phyloP scores from a whole-genome alignment of 768 basidiomycete species.

The Clavulina sp. region DNA sequence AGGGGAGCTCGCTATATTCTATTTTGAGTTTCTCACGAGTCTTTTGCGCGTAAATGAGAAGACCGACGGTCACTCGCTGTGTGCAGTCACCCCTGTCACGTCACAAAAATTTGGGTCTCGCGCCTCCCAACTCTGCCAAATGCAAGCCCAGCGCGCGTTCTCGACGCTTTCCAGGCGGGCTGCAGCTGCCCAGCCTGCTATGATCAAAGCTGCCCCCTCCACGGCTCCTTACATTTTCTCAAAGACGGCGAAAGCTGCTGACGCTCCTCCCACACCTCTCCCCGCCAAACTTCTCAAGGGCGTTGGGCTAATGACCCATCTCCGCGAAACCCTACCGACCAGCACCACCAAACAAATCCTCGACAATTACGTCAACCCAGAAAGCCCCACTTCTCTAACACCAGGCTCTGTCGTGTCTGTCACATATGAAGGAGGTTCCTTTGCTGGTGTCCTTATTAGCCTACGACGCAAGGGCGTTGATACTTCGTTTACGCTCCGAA shows the following conservation, averaged over 20 bases:
- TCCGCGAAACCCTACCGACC: constrained; percentile 44
- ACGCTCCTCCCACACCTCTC: constrained; percentile 20
- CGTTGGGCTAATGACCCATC: constrained; percentile 62
- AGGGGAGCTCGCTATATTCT: too few species aligned
- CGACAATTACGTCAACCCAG: constrained; percentile 48
- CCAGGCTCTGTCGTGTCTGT: constrained; percentile 82
- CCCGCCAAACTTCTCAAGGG: constrained; percentile 32
- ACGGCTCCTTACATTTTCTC: constrained; percentile 84
- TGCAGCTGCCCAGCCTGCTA: too few species aligned
- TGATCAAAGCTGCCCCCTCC: too few species aligned
- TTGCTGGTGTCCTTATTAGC: constrained; percentile 78
- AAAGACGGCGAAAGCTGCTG: constrained; percentile 38
- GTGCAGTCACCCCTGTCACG: too few species aligned
- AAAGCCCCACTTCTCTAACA: constrained; percentile 45
- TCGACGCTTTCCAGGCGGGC: too few species aligned
- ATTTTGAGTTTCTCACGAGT: too few species aligned
- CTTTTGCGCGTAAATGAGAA: too few species aligned
- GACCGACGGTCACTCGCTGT: too few species aligned
- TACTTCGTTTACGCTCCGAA: constrained; percentile 77
- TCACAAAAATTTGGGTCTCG: too few species aligned
- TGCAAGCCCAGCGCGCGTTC: too few species aligned
- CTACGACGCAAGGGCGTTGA: constrained; percentile 70
- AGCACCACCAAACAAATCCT: constrained; percentile 56
- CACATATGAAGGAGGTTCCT: constrained; percentile 61
- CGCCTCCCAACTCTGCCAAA: too few species aligned